Evolutionary conservation across 257 asterid species (phyloP).

Genomic region (Gentiana macrophylla): DNA sequence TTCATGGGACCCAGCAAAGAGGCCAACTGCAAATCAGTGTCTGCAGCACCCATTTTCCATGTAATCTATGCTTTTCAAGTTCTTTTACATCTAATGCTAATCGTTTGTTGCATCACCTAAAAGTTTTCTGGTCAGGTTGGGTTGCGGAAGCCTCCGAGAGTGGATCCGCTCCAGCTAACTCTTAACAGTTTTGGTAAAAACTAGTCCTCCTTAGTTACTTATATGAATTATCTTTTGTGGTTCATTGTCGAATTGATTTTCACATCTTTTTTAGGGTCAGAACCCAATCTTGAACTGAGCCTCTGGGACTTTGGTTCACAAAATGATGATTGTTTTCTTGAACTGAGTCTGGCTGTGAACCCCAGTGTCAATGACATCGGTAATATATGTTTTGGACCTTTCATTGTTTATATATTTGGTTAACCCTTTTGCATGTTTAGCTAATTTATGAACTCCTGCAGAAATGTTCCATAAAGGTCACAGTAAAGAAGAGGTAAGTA

Average conservation of each 20-base stretch:
- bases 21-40: conserved; percentile 95
- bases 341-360: conserved; percentile 85
- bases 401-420: neutral
- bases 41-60: conserved; percentile 84
- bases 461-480: conserved; percentile 46
- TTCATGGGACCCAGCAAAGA: conserved; percentile 89
- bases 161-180: conserved; percentile 56
- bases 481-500: conserved; percentile 43
- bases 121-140: conserved; percentile 41
- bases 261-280: conserved; percentile 37
- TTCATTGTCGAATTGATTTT: no score
- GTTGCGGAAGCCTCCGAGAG: conserved; percentile 42
- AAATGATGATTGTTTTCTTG: conserved; percentile 80
- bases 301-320: conserved; percentile 75
- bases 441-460: conserved; percentile 30
- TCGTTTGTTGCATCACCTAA: conserved; percentile 18
- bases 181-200: conserved; percentile 41
- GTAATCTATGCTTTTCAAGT: conserved; percentile 28
- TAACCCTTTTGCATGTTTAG: conserved; percentile 10
- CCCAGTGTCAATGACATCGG: conserved; percentile 73
- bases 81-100: neutral
- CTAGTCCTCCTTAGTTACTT: conserved; percentile 14
- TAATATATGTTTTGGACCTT: conserved; percentile 14
- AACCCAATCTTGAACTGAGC: conserved; percentile 95
- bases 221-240: conserved; percentile 2